Base-by-base conservation (phyloP, 441 rosid genomes). In the Gossypium davidsonii region DNA sequence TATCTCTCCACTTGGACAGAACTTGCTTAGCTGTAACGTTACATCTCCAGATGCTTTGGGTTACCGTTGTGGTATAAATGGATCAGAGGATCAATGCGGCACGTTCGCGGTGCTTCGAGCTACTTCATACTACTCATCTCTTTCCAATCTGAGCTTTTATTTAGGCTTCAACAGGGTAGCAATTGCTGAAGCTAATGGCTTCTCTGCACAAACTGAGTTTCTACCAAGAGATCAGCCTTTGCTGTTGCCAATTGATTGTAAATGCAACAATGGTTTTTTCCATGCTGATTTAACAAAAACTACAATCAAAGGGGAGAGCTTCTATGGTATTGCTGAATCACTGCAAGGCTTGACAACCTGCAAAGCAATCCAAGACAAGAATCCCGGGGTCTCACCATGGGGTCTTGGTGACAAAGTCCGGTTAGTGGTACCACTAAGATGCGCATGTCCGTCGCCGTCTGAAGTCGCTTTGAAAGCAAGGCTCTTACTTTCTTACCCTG, bases 261-360 rank as follows among this genome's bases (percentile, higher is more conserved):
- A 76, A 74, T 93, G 98, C 80, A 76, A 71, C 67, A 85, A 82
- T 39, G 80, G 84, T 20, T 60, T 79, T 74, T 93, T 83, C 69
- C 84, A 81, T 78, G 91, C 98, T 26, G 78, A 73, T 62, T 63
- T 88, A 42, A 74, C 77, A 6, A 88, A 80, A 74, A 85, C 84
- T n/a, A 74, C 86, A 17, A 61, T 80, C 37, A 79, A 81, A 75
- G 92, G 97, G 11, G 94, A 90, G 80, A 87, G 84, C 56, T 87
- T 93, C 78, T 68, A 73, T 70, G 66, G 84, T 73, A 83, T 93
- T 71, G 79, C 92, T 28, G 83, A 82, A 66, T 86, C 96, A 3
- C 78, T 91, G 1, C 87, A 87, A 74, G 96, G 97, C 74, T 82
- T 93, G 75, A 90, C 94, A 42, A 79, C 91, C 28, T 91, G 92